phyloP scores from a whole-genome alignment of 768 basidiomycete genomes.

The Punctularia strigosozonata region DNA sequence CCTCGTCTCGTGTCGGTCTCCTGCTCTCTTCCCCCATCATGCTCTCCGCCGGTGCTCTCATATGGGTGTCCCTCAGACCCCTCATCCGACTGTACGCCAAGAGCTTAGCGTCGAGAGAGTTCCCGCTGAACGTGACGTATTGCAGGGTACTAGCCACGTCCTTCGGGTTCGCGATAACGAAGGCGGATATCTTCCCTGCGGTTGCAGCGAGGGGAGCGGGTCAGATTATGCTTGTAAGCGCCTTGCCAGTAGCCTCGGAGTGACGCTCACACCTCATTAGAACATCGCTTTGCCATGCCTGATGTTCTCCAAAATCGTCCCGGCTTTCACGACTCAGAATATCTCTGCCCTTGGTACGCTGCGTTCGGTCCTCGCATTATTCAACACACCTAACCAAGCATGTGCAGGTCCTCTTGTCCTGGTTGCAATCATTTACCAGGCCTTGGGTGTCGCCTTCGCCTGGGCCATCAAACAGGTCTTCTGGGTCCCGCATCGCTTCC shows the following conservation, averaged over 20 bases:
- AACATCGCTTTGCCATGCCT: slow-evolving; percentile 54
- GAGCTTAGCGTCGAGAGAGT: neutral
- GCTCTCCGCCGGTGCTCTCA: slow-evolving; percentile 31
- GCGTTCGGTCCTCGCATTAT: no score
- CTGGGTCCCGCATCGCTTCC: slow-evolving; percentile 70
- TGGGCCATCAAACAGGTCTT: slow-evolving; percentile 49
- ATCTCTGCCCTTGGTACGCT: slow-evolving; percentile 37
- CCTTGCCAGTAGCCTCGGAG: neutral
- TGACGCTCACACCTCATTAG: slow-evolving; percentile 5
- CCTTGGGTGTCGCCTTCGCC: slow-evolving; percentile 39
- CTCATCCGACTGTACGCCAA: slow-evolving; percentile 42
- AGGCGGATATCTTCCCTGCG: slow-evolving; percentile 45
- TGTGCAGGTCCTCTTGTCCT: slow-evolving; percentile 48
- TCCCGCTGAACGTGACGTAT: slow-evolving; percentile 1
- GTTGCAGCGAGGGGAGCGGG: slow-evolving; percentile 48
- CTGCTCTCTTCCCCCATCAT: no score
- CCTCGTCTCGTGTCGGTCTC: no score
- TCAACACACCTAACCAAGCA: no score
- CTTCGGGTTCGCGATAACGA: slow-evolving; percentile 47
- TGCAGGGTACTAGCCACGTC: slow-evolving; percentile 39
- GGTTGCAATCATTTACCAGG: slow-evolving; percentile 48
- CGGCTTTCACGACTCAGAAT: slow-evolving; percentile 49
- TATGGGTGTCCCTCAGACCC: slow-evolving; percentile 54
- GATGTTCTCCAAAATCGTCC: slow-evolving; percentile 63
- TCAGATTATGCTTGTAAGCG: slow-evolving; percentile 42